These are phyloP conservation scores for Penicillium sp. DNA, from an alignment of 2,329 filamentous ascomycete genomes.

Conservation along the genomic window DNA sequence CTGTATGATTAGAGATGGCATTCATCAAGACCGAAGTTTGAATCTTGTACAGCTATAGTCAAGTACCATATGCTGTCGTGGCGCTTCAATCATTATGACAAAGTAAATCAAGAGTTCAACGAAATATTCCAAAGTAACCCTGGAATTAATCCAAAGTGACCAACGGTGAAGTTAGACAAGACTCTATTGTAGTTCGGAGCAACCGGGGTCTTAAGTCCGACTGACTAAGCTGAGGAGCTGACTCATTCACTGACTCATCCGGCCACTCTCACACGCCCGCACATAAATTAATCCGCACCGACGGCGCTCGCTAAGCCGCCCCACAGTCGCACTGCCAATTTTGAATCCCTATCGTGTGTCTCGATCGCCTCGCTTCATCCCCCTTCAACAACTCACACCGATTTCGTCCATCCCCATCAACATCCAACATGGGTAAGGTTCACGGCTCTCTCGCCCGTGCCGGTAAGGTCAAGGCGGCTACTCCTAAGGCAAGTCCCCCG, in stretches of 20 bases:
- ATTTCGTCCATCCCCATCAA: conserved; percentile 23
- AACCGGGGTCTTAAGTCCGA: background rate
- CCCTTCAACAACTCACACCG: conserved; percentile 23
- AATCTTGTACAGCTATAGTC: background rate
- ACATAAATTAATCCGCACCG: conserved; percentile 15
- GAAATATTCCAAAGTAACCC: background rate
- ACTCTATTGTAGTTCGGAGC: background rate
- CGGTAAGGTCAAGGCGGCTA: conserved; percentile 95
- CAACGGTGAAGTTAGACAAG: background rate
- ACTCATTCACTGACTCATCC: background rate
- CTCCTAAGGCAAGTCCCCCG: conserved; percentile 34
- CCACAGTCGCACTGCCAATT: conserved; percentile 29
- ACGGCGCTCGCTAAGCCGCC: conserved; percentile 25
- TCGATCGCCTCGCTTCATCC: conserved; percentile 22
- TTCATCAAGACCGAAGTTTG: background rate
- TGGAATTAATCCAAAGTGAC: background rate
- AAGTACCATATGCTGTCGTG: background rate
- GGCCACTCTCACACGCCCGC: background rate
- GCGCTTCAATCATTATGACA: background rate
- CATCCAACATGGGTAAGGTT: conserved; percentile 72
- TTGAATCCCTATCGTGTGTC: conserved; percentile 23
- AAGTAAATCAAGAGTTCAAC: background rate
- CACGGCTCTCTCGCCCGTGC: conserved; percentile 92
- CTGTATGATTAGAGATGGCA: background rate
- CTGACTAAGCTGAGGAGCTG: background rate